These are phyloP conservation scores for Plectosphaerella plurivora DNA, from an alignment of 2,329 filamentous ascomycete species.

Conservation along the genomic window DNA sequence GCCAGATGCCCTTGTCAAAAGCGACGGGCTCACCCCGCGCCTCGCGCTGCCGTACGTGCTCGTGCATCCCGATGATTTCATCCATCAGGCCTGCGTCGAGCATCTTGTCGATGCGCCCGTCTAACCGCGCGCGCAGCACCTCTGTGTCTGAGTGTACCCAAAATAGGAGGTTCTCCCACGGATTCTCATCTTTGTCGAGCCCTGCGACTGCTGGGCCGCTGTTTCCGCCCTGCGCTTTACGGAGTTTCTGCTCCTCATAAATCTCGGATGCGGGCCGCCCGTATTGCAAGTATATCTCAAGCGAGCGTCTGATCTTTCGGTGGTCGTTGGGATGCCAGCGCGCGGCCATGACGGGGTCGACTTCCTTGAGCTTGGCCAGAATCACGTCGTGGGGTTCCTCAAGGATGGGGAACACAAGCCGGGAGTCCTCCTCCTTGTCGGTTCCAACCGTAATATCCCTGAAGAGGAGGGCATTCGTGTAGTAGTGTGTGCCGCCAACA, in stretches of 20 bases:
- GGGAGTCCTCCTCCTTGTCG: conserved; percentile 29
- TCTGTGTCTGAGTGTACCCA: conserved; percentile 80
- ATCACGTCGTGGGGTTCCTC: conserved; percentile 67
- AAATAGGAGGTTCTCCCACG: conserved; percentile 64
- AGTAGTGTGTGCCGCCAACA: conserved; percentile 94
- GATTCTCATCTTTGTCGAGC: conserved; percentile 11
- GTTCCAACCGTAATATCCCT: conserved; percentile 60
- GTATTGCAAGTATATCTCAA: conserved; percentile 85
- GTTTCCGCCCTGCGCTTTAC: conserved; percentile 20
- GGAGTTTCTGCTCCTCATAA: conserved; percentile 70
- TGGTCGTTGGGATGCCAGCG: conserved; percentile 92
- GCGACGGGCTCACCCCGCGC: conserved; percentile 56
- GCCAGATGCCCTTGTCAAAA: conserved; percentile 82
- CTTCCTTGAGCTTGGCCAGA: conserved; percentile 65
- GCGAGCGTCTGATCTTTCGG: conserved; percentile 82
- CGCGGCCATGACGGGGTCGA: conserved; percentile 85
- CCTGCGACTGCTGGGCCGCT: conserved; percentile 10
- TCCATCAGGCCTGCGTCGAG: conserved; percentile 48
- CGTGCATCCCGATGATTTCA: conserved; percentile 43
- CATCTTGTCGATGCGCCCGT: conserved; percentile 82
- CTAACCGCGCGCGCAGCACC: conserved; percentile 64
- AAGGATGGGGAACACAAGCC: conserved; percentile 62
- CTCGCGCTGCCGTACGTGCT: conserved; percentile 27
- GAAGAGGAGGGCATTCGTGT: conserved; percentile 85
- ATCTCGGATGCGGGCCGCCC: conserved; percentile 79